Conservation (phyloP, 306 rosid species). For the Astragalus glycyphyllos region DNA sequence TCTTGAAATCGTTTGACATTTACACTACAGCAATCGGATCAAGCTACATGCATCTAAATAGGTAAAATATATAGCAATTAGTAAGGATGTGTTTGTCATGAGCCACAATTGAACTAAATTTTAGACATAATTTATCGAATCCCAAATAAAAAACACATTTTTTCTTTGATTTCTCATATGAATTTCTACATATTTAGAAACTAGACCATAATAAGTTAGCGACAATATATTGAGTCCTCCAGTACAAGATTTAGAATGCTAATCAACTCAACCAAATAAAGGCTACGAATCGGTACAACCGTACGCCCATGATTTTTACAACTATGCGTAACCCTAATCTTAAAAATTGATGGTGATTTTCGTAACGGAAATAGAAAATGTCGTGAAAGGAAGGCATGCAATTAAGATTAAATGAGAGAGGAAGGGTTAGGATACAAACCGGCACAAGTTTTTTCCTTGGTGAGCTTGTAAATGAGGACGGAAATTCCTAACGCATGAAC, state of each 20-base stretch:
- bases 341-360: slow-evolving; percentile 3
- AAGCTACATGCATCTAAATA: slow-evolving; percentile 3
- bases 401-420: not conserved
- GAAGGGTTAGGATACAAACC: slow-evolving; percentile 28
- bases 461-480: slow-evolving; percentile 71
- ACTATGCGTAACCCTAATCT: not conserved
- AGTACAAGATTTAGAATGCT: not conserved
- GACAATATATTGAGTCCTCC: too few relatives aligned
- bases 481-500: slow-evolving; percentile 72
- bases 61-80: slow-evolving; percentile 1
- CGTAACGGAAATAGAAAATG: not conserved
- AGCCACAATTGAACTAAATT: slow-evolving; percentile 10
- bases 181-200: not conserved
- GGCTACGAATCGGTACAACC: slow-evolving; percentile 4
- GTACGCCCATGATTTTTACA: not conserved
- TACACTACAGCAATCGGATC: not conserved
- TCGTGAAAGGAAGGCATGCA: not conserved
- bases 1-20: not conserved
- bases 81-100: not conserved
- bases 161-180: not conserved
- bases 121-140: not conserved
- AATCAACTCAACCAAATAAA: not conserved
- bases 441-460: slow-evolving; percentile 72
- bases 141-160: not conserved
- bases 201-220: not conserved